Evolutionary conservation across 139 green algal species (phyloP), one percentile per base, ranked within the genome.

Genomic region (Micractinium sp.): DNA sequence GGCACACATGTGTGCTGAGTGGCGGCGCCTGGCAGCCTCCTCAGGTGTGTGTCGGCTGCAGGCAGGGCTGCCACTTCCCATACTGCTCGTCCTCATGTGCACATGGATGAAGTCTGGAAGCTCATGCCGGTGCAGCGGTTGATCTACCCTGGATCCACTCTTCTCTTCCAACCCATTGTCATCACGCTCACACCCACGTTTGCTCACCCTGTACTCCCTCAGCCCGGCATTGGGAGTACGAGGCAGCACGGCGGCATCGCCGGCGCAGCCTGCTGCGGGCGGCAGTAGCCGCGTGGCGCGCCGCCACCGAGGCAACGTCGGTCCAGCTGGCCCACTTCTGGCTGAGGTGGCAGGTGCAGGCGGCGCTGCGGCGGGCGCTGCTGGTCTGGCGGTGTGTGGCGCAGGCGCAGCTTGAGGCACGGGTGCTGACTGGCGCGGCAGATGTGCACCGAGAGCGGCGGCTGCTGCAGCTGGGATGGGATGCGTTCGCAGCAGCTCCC

Each of bases 341-440:
- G 84, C 41, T 89, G n/a, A 31, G 69, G 18, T 91, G 81, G 82
- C 82, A 89, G 66, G 82, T 88, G 63, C n/a, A 85, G 35, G 41
- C 25, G 23, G 74, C 66, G 16, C 35, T 86, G 88, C 63, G 66
- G 53, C 66, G n/a, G 3, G 53, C 80, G 16, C 82, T 91, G 66
- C 76, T 74, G 71, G 47, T 16, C 14, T 91, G 88, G 88, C 61
- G n/a, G 1, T 60, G 47, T 2, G 39, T 39, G 5, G 85, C 67
- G 9, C 29, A 35, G 31, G 88, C 69, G 36, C 22, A 29, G 47
- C 74, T 76, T 5, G 56, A 81, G 38, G 38, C 53, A 4, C 85
- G 85, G 16, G 85, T 63, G 22, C 56, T 77, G 5, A 1, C 22
- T 0, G 77, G 85, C 25, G 66, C 78, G 56, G 85, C 85, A 63